Base-by-base conservation (phyloP, 1,139 yeast genomes). In the Blastobotrys indianensis region DNA sequence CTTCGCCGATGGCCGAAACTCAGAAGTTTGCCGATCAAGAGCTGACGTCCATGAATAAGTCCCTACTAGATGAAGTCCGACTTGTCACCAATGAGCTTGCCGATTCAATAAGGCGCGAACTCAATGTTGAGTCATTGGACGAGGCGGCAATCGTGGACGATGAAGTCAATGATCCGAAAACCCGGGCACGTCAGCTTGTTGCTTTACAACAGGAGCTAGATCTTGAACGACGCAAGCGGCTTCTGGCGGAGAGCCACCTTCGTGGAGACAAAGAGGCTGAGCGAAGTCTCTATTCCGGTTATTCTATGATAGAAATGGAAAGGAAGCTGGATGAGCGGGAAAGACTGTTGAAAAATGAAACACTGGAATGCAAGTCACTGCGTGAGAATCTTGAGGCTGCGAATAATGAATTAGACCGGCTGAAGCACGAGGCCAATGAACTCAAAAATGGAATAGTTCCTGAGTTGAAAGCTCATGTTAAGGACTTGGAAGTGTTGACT, bases 21-120 rank as follows among this genome's bases (percentile, higher is more conserved):
- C n/a, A n/a, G n/a, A n/a, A 12, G 28, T 9, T 13, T 5, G 11
- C 38, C 11, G 12, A 15, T 23, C 37, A n/a, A 32, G 50, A 50
- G 34, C 42, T 49, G 25, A 40, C 50, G 5, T 33, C 34, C 17
- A 50, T 57, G 53, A 55, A 60, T 41, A 50, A 47, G 41, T 39
- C 56, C 17, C 56, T 66, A 6, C 51, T 63, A 41, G 63, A 64
- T 30, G 70, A 66, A 40, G 51, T 66, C 13, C 53, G 66, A 7
- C 53, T 65, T 7, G 62, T 66, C n/a, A 61, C 68, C 1, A 55
- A 62, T 23, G 70, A 66, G 49, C 60, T 66, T 11, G 67, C 68
- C 2, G 70, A 66, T 46, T 54, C 67, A 2, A 55, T 63, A 23
- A 60, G 69, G 34, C 62, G 70, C 6, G 70, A 66, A 51, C 60